Evolutionary conservation across 177 flowering plant species (phyloP), one percentile per base, ranked within the genome.

Genomic region (Vitis hybrid): DNA sequence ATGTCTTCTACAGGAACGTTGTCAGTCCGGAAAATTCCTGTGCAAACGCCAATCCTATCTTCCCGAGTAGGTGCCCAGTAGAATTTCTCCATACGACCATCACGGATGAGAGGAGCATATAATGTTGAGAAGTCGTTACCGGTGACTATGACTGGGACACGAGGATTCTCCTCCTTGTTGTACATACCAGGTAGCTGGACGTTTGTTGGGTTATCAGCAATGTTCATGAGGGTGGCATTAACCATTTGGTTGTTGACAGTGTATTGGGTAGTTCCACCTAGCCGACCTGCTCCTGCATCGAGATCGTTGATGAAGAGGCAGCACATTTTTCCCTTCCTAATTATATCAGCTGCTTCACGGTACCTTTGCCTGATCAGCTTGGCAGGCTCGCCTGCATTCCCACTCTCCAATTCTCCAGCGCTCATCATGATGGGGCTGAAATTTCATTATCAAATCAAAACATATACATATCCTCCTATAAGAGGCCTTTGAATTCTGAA

Each of bases 201-300:
- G 60, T 79, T 83, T 11, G 92, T 88, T 8, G 92, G 90, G 80
- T 84, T 86, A 65, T 88, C 90, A 60, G 92, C 89, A 59, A 86
- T 88, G 87, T 88, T 86, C 92, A 88, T 88, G 63, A 88, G 92
- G 6, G 92, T 88, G 40, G 92, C 92, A 56, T 88, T 88, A 0
- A 88, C 92, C 92, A 88, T 88, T 72, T 88, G 92, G 84, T 88
- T 88, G 87, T 88, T 88, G 9, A 88, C 92, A 2, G 90, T 88
- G 77, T 86, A 88, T 46, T 86, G 92, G 10, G 90, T 86, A 11
- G 89, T 86, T n/a, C 90, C 90, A 13, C 92, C 90, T 12, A 88
- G 17, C 11, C 92, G 74, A 52, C 92, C 92, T 6, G 92, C 92
- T n/a, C 92, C 90, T 1, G 92, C 92, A 50, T 88, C 92, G 5